These are phyloP conservation scores for Phoma herbarum DNA, from an alignment of 2,329 filamentous ascomycete species.

Conservation along the genomic window DNA sequence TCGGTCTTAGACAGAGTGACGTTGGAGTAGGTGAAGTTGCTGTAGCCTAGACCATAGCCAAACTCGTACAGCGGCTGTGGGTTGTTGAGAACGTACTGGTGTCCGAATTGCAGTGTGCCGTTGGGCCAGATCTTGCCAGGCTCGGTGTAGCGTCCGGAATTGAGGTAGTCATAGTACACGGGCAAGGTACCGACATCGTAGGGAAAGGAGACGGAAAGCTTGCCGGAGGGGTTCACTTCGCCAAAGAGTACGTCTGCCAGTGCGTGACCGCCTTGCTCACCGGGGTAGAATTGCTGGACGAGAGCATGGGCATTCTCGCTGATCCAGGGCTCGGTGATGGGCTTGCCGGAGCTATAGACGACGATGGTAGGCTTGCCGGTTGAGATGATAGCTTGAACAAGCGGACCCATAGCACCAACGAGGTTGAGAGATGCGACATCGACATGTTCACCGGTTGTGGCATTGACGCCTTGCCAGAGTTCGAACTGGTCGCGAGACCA, in stretches of 20 bases:
- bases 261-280: constrained; percentile 72
- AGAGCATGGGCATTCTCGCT: constrained; percentile 70
- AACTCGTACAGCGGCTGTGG: constrained; percentile 71
- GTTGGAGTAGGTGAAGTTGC: constrained; percentile 67
- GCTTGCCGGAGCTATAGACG: constrained; percentile 74
- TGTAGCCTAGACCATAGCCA: constrained; percentile 73
- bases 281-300: constrained; percentile 78
- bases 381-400: constrained; percentile 72
- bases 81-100: constrained; percentile 69
- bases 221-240: constrained; percentile 71
- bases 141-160: constrained; percentile 66
- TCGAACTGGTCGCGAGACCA: constrained; percentile 78
- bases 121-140: constrained; percentile 64
- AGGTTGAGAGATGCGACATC: constrained; percentile 71
- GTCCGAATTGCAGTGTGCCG: constrained; percentile 70
- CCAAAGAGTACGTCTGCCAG: constrained; percentile 71
- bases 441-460: constrained; percentile 78
- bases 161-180: constrained; percentile 76
- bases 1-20: constrained; percentile 61
- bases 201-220: constrained; percentile 72
- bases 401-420: constrained; percentile 73
- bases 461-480: constrained; percentile 75
- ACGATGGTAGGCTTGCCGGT: constrained; percentile 74
- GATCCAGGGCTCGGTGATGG: constrained; percentile 77
- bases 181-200: constrained; percentile 72